Evolutionary conservation across 257 asterid species (phyloP).

Genomic region (Parsonsia alboflavescens): DNA sequence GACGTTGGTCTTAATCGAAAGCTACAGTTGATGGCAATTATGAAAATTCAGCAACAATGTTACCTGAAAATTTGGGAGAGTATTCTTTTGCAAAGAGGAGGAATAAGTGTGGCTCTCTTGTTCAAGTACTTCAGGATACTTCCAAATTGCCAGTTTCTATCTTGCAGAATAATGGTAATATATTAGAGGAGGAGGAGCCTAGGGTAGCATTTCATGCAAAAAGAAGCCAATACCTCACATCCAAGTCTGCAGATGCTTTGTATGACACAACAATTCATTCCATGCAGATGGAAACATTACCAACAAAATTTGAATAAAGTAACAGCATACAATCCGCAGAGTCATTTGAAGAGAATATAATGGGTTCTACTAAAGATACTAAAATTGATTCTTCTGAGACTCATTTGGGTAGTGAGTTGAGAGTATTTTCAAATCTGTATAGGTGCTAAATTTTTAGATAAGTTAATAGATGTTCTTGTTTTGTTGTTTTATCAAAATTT

Average conservation of each 20-base stretch:
- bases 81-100: slow-evolving; percentile 33
- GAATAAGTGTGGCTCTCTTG: slow-evolving; percentile 28
- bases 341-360: slow-evolving; percentile 50
- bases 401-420: too few species aligned
- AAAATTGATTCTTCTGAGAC: slow-evolving; percentile 92
- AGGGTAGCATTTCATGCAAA: slow-evolving; percentile 42
- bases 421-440: too few species aligned
- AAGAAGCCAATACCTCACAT: slow-evolving; percentile 43
- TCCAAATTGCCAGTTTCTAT: slow-evolving; percentile 29
- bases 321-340: slow-evolving; percentile 35
- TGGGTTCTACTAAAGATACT: slow-evolving; percentile 80
- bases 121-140: slow-evolving; percentile 33
- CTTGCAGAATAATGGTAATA: slow-evolving; percentile 29
- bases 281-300: slow-evolving; percentile 42
- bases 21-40: slow-evolving; percentile 15
- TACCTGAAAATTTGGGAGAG: slow-evolving; percentile 24
- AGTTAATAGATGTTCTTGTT: background rate
- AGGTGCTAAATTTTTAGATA: too few species aligned
- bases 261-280: slow-evolving; percentile 37
- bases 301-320: slow-evolving; percentile 47
- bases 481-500: too few species aligned
- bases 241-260: slow-evolving; percentile 46
- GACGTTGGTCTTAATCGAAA: slow-evolving; percentile 24
- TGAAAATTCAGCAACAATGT: slow-evolving; percentile 20
- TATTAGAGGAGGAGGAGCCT: slow-evolving; percentile 58